Base-by-base conservation (phyloP, 2,329 filamentous ascomycete species). In the Fusarium illudens region DNA sequence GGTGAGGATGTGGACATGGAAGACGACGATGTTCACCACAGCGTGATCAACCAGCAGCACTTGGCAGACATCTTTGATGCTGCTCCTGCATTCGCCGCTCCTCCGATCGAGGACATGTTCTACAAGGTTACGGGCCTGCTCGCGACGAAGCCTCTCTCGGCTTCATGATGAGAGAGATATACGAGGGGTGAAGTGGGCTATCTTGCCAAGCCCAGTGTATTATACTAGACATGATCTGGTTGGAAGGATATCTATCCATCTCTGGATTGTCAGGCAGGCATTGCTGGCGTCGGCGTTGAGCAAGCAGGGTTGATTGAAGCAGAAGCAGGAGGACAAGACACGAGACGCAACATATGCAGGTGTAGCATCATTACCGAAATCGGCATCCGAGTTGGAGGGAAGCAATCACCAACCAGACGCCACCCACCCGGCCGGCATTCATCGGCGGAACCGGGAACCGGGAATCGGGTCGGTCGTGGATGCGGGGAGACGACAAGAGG, bases 51-150 rank as follows among this genome's bases (percentile, higher is more conserved):
- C 39, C 87, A 89, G 50, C 89, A 94, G 73, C 86, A 88, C 67
- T 80, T 94, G 56, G 84, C 90, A 6, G 84, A 88, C 52, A 86
- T 94, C 34, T 93, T 94, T 67, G 90, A 93, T 66, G 83, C 85
- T 13, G 88, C 88, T 3, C 88, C 90, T 3, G 86, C 89, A 4
- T 91, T 91, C 74, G 89, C 90, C 1, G 85, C 91, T 73, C 89
- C 90, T 20, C 87, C 90, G 11, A 86, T 94, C 20, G 88, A 91
- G 77, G 91, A 93, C 65, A 86, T 93, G 80, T 94, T 94, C 75
- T 89, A 90, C 77, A 87, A 89, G 77, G 89, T 95, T 36, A 86
- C 90, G 12, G 86, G 74, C 48, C 71, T 80, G 10, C 88, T 91
- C 75, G 85, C 86, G 2, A 81, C 85, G 63, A 90, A 87, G 76